Evolutionary conservation across 2,329 filamentous ascomycete genomes (phyloP), one percentile per base, ranked within the genome.

Genomic region (Ophiocordyceps robertsii): DNA sequence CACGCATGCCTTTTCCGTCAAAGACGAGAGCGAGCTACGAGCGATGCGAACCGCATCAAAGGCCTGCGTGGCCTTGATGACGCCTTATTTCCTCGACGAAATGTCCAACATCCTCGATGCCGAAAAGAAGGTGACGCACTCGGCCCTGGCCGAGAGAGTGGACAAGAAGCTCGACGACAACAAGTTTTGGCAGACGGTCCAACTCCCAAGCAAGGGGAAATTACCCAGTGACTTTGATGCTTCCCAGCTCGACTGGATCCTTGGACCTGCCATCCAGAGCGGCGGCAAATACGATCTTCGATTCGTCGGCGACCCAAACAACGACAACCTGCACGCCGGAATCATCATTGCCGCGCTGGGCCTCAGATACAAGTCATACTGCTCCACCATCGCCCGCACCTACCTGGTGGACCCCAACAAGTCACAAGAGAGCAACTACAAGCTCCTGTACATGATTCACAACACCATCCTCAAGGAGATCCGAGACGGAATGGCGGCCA

Each of bases 371-470:
- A 92, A 92, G 65, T 93, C 88, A 1, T 98, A 98, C 63, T 89
- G 85, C 58, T 94, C 89, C 3, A 77, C 88, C 46, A 87, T 98
- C 51, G 88, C 84, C 12, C 81, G 92, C 50, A 96, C 93, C 8
- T 98, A 95, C 61, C 73, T 98, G 47, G 90, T 98, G 38, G 93
- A 96, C 53, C 93, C 93, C 14, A 95, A 92, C 66, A 96, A 95
- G 63, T 79, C 84, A 1, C 92, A 98, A 59, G 92, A 96, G 64
- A 82, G 75, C 58, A 92, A 89, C 57, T 98, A 98, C 70, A 93
- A 90, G 55, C 76, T 95, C 14, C 73, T 98, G 5, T 70, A 86
- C 42, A 77, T 78, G 41, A 78, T 96, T 12, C 90, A 96, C 62
- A 88, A 88, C 51, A 67, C 84, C n/a, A 83, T 95, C 29, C 74